A percentile compares a stretch with the other conserved stretches of the same genome.
These are phyloP conservation scores for Stemphylium lycopersici DNA, from an alignment of 2,329 filamentous ascomycete species.

Conservation along the genomic window DNA sequence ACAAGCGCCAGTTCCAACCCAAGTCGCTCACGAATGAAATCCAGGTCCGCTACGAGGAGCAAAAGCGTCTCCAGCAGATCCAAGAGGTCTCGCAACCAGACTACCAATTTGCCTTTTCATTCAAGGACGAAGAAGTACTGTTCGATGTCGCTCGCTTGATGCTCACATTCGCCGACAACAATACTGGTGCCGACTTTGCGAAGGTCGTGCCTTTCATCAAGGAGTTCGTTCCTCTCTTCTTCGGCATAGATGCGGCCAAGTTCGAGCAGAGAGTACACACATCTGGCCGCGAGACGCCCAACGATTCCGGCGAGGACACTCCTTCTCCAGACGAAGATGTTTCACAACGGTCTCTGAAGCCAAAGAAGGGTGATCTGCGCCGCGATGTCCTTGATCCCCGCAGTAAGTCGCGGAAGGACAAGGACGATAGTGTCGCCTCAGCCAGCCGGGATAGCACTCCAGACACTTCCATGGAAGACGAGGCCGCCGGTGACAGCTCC, in stretches of 20 bases:
- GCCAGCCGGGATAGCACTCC: slow-evolving; percentile 89
- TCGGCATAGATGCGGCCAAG: slow-evolving; percentile 57
- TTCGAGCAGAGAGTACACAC: slow-evolving; percentile 70
- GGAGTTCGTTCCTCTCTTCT: slow-evolving; percentile 59
- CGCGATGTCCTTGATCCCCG: slow-evolving; percentile 84
- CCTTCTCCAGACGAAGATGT: slow-evolving; percentile 72
- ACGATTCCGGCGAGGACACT: slow-evolving; percentile 64
- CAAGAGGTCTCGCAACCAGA: slow-evolving; percentile 64
- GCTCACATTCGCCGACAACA: slow-evolving; percentile 52
- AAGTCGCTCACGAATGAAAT: slow-evolving; percentile 92
- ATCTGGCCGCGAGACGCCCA: slow-evolving; percentile 47
- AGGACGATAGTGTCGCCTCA: slow-evolving; percentile 78
- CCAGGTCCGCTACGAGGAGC: slow-evolving; percentile 90
- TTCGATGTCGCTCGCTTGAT: slow-evolving; percentile 55
- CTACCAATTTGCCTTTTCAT: slow-evolving; percentile 77
- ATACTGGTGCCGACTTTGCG: slow-evolving; percentile 51
- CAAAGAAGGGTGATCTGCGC: slow-evolving; percentile 72
- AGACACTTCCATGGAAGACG: slow-evolving; percentile 81
- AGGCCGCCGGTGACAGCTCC: slow-evolving; percentile 68
- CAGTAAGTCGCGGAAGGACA: slow-evolving; percentile 73
- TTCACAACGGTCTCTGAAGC: slow-evolving; percentile 69
- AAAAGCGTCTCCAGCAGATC: slow-evolving; percentile 72
- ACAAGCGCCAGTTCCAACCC: slow-evolving; percentile 89
- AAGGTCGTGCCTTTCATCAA: slow-evolving; percentile 55
- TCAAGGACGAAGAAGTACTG: slow-evolving; percentile 64